These are phyloP conservation scores for Fraxinus baroniana DNA, from an alignment of 305 asterid species.

Conservation along the genomic window DNA sequence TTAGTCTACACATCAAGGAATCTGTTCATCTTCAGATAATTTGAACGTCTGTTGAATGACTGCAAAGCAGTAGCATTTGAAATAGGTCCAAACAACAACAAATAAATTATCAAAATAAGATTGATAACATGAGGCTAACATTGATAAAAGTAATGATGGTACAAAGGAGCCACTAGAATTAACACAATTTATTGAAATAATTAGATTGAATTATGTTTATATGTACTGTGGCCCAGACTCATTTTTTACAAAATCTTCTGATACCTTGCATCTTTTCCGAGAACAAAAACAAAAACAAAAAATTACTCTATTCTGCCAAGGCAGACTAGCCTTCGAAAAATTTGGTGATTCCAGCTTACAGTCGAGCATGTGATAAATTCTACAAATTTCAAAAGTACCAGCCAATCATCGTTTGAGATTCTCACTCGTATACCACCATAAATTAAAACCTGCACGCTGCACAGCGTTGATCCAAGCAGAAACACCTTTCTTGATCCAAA, in stretches of 20 bases:
- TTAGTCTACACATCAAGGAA: too few relatives aligned
- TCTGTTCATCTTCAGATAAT: too few relatives aligned
- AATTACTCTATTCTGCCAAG: neutral
- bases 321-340: neutral
- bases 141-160: too few relatives aligned
- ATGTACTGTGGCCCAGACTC: neutral
- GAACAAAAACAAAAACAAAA: neutral
- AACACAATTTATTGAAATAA: too few relatives aligned
- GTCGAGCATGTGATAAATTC: neutral
- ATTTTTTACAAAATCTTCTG: neutral
- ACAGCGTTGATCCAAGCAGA: neutral
- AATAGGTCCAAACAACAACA: too few relatives aligned
- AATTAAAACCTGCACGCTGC: neutral
- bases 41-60: too few relatives aligned
- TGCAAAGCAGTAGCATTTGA: too few relatives aligned
- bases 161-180: too few relatives aligned
- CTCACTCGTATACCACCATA: neutral
- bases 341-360: neutral
- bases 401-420: neutral
- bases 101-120: too few relatives aligned
- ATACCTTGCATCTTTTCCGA: neutral
- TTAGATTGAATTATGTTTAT: neutral
- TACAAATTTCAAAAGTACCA: neutral
- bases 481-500: neutral
- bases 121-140: too few relatives aligned